Base-by-base conservation (phyloP, 371 early-diverging fungal species). In the Lichtheimia corymbifera region DNA sequence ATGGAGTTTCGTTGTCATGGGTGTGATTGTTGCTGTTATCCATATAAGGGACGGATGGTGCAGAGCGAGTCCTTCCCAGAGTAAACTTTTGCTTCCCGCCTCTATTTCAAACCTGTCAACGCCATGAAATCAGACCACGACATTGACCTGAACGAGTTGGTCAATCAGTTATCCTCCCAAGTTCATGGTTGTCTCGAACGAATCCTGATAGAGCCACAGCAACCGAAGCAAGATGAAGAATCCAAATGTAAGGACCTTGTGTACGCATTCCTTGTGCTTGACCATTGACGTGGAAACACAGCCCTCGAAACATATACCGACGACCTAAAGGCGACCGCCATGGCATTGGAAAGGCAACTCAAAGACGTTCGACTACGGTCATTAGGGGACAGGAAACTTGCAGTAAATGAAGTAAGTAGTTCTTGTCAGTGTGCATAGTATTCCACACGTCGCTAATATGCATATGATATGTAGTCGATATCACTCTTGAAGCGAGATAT, bases 161-260 rank as follows among this genome's bases (percentile, higher is more conserved):
- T 64, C 24, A 41, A 60, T 17, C 51, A 41, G 15, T 59, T 76
- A 15, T 63, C 73, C 53, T 63, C 47, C 12, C 53, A 61, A 17
- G 67, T 76, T 61, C 70, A 76, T 24, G 64, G 58, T 12, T 71
- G 73, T 40, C 41, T 76, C n/a, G 77, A 69, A n/a, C 49, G 47
- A 1, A 67, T 76, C 15, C 57, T 76, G 11, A 53, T 58, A 24
- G 71, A 71, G 18, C 63, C 73, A 9, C 17, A 28, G n/a, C 71
- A 65, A 41, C 51, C 65, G 30, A 54, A 42, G 4, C 47, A 60
- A 17, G 64, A 64, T n/a, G 30, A 42, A 27, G 53, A 30, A 6
- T 20, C 40, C 17, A 50, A 35, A 41, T 25, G 43, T 52, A 53
- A 47, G 15, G 17, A 1, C 9, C 6, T 28, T 11, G 27, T 6